Conservation (phyloP, 2,329 filamentous ascomycete species). For the Penicillium sp. region DNA sequence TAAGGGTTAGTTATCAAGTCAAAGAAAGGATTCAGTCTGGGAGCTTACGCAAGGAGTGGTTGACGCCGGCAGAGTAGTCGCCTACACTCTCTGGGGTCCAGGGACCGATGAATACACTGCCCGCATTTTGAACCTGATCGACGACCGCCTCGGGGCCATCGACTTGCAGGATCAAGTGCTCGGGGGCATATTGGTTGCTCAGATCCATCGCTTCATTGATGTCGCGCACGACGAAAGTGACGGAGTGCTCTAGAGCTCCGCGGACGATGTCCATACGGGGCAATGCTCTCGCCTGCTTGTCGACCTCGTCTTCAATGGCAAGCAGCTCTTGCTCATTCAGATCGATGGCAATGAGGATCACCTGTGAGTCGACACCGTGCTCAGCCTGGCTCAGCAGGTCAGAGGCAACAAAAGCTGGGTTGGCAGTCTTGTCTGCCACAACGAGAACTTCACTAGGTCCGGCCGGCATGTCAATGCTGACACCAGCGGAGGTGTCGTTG, state of each 20-base stretch:
- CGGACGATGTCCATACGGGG: constrained; percentile 90
- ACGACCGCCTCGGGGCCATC: constrained; percentile 68
- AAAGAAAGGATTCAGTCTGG: neutral
- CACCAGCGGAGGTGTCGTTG: constrained; percentile 92
- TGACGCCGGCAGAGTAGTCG: constrained; percentile 96
- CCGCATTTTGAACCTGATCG: constrained; percentile 80
- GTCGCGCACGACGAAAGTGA: constrained; percentile 70
- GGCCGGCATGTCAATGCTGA: constrained; percentile 97
- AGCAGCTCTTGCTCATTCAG: constrained; percentile 65
- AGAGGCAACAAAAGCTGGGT: constrained; percentile 90
- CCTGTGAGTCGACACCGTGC: constrained; percentile 93
- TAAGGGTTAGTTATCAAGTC: constrained; percentile 19
- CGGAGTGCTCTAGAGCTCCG: constrained; percentile 82
- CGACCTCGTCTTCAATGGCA: constrained; percentile 86
- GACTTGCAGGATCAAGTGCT: constrained; percentile 91
- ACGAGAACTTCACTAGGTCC: constrained; percentile 97
- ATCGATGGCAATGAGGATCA: constrained; percentile 80
- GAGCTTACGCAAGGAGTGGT: constrained; percentile 88
- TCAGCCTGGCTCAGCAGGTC: constrained; percentile 94
- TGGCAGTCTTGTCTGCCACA: constrained; percentile 77
- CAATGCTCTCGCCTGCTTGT: constrained; percentile 77
- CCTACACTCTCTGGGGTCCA: constrained; percentile 98
- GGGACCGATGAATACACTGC: constrained; percentile 88
- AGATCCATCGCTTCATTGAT: constrained; percentile 69
- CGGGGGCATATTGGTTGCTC: constrained; percentile 92